Conservation (phyloP, 257 asterid genomes). For the Lantana camara region DNA sequence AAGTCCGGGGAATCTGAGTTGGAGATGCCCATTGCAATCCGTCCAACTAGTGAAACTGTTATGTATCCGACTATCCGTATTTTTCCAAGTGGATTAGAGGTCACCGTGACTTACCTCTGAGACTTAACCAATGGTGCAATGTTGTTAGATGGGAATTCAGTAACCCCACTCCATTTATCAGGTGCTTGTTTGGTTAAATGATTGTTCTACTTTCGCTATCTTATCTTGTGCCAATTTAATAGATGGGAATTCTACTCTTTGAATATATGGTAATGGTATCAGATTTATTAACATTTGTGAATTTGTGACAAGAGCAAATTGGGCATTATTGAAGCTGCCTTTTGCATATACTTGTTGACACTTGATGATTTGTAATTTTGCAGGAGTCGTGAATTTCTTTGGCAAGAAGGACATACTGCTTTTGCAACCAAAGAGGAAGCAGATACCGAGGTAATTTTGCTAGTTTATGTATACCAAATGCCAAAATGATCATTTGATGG, state of each 20-base stretch:
- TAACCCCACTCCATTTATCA: conserved; percentile 97
- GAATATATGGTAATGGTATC: neutral
- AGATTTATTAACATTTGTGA: neutral
- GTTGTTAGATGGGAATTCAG: conserved; percentile 99
- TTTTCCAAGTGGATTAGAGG: conserved; percentile 98
- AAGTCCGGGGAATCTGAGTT: conserved; percentile 90
- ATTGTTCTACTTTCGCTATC: conserved; percentile 13
- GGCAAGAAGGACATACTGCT: conserved; percentile 99
- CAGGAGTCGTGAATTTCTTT: conserved; percentile 97
- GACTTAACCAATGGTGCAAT: conserved; percentile 98
- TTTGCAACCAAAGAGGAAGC: conserved; percentile 96
- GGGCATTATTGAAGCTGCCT: neutral
- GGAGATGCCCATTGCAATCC: conserved; percentile 97
- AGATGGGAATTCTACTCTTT: neutral
- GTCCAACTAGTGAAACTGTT: conserved; percentile 99
- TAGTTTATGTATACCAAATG: conserved; percentile 9
- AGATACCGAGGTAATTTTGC: conserved; percentile 68
- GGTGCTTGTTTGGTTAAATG: conserved; percentile 47
- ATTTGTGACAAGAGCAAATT: conserved; percentile 7
- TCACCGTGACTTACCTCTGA: conserved; percentile 94
- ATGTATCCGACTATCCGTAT: conserved; percentile 99
- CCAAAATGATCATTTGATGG: conserved; percentile 10
- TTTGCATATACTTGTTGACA: neutral
- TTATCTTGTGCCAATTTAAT: conserved; percentile 1
- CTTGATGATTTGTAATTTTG: conserved; percentile 30